These are phyloP conservation scores for Termitomyces sp. DNA, from an alignment of 768 basidiomycete genomes.

Conservation along the genomic window DNA sequence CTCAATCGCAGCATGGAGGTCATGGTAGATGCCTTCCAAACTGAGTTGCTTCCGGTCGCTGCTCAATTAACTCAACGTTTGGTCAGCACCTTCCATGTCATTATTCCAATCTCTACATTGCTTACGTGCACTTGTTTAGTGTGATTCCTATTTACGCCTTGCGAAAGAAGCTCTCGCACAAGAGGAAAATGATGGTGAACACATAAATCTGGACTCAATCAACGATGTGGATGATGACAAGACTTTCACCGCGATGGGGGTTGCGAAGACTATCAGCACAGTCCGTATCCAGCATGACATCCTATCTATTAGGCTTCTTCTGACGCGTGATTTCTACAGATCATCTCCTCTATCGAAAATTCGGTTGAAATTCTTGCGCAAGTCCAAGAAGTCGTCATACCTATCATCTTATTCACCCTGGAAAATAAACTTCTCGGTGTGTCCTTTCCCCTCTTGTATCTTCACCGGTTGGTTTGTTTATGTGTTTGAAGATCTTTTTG, in stretches of 20 bases:
- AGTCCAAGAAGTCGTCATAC: constrained; percentile 77
- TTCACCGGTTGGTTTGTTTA: not conserved
- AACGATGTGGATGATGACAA: constrained; percentile 73
- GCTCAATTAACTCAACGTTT: constrained; percentile 73
- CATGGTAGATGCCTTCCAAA: constrained; percentile 82
- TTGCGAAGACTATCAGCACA: constrained; percentile 79
- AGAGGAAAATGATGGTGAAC: constrained; percentile 44
- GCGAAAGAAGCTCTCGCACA: constrained; percentile 58
- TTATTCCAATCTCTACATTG: not conserved
- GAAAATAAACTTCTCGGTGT: constrained; percentile 72
- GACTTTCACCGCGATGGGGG: constrained; percentile 81
- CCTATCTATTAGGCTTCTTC: not conserved
- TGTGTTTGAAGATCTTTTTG: constrained; percentile 61
- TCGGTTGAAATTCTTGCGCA: constrained; percentile 71
- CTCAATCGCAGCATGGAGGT: constrained; percentile 79
- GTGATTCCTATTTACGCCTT: constrained; percentile 78
- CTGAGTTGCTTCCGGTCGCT: constrained; percentile 80
- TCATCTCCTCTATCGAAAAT: constrained; percentile 69
- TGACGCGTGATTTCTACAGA: constrained; percentile 30
- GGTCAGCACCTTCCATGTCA: constrained; percentile 34
- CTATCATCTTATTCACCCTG: constrained; percentile 70
- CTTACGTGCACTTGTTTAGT: constrained; percentile 32
- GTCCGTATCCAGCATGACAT: constrained; percentile 32
- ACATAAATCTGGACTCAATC: constrained; percentile 50
- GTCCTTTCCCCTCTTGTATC: constrained; percentile 14